phyloP scores from a whole-genome alignment of 768 basidiomycete genomes.

The Tulasnella sp. region DNA sequence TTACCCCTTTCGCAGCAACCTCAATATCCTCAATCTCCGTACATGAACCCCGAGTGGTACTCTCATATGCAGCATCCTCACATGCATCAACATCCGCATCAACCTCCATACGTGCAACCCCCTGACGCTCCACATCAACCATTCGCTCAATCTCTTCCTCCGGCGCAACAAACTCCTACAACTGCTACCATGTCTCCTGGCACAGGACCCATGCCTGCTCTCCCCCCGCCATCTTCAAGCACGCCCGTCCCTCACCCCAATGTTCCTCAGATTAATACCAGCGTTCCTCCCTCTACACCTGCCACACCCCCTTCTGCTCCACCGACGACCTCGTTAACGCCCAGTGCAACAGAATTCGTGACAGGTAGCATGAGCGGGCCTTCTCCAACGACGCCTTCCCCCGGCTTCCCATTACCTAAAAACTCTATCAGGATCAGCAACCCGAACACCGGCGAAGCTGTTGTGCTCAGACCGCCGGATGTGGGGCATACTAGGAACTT shows the following conservation, averaged over 20 bases:
- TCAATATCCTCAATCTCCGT: conserved; percentile 19
- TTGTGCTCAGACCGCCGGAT: conserved; percentile 50
- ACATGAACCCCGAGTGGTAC: conserved; percentile 20
- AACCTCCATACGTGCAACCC: conserved; percentile 44
- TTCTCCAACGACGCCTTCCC: background rate
- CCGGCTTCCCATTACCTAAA: conserved; percentile 27
- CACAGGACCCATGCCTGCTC: conserved; percentile 62
- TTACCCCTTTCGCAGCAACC: background rate
- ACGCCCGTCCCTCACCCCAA: background rate
- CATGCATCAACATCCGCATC: conserved; percentile 40
- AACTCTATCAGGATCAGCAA: conserved; percentile 48
- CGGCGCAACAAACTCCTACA: conserved; percentile 41
- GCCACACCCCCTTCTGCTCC: background rate
- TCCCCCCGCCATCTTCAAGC: conserved; percentile 36
- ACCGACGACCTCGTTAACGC: conserved; percentile 38
- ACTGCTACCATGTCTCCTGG: conserved; percentile 51
- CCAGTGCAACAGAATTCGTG: conserved; percentile 58
- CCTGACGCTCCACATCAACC: conserved; percentile 43
- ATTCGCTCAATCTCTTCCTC: conserved; percentile 40
- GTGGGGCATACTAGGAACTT: conserved; percentile 32
- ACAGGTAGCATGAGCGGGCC: conserved; percentile 34
- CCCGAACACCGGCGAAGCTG: conserved; percentile 51
- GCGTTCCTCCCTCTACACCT: background rate
- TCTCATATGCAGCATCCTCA: conserved; percentile 48
- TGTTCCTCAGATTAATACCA: background rate